phyloP scores from a whole-genome alignment of 176 grass and related monocot species.

The Musa itinerans region DNA sequence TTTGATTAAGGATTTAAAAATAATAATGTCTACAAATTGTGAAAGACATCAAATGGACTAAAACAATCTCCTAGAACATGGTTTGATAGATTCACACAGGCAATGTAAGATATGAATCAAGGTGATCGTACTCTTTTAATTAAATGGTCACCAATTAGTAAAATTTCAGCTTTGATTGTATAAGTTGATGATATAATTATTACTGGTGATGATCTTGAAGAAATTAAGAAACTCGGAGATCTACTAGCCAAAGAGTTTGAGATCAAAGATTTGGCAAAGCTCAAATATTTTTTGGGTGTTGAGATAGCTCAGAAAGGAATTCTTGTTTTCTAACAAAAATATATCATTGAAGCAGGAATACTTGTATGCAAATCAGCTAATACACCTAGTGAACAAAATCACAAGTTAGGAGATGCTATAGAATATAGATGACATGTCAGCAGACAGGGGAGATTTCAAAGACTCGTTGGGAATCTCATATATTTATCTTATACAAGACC shows the following conservation, averaged over 20 bases:
- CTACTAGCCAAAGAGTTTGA: too few species aligned
- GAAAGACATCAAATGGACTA: background rate
- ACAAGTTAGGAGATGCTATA: too few species aligned
- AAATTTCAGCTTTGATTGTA: too few species aligned
- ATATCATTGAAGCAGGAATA: background rate
- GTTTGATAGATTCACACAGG: background rate
- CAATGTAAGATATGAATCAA: background rate
- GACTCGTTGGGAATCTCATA: background rate
- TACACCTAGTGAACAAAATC: too few species aligned
- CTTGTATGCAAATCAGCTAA: background rate
- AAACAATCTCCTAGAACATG: background rate
- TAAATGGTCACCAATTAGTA: background rate
- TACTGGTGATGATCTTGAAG: too few species aligned
- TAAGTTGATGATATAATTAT: too few species aligned
- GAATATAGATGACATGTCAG: too few species aligned
- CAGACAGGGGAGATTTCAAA: background rate
- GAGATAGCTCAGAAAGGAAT: background rate
- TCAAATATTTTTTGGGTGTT: background rate
- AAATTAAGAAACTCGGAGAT: too few species aligned
- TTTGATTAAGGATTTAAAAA: background rate
- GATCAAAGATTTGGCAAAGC: too few species aligned
- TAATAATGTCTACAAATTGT: background rate
- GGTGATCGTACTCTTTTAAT: background rate
- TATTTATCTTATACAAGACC: background rate
- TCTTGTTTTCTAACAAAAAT: background rate